Evolutionary conservation across 306 rosid species (phyloP), one percentile per base, ranked within the genome.

Genomic region (Begonia loranthoides): DNA sequence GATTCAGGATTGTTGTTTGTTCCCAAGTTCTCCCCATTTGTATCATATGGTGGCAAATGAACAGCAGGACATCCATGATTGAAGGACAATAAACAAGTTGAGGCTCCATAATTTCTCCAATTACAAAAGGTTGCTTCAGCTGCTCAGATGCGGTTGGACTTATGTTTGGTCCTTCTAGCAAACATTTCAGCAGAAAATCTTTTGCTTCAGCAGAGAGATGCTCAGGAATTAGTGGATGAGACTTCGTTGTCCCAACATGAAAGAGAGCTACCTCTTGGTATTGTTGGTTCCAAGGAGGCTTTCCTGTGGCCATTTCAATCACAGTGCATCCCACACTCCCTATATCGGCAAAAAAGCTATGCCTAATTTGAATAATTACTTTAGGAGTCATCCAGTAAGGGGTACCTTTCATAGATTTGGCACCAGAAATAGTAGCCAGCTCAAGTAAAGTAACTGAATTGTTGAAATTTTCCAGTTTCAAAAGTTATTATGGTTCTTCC

Each of bases 381-480:
- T 92, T 96, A 51, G 99, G 99, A 81, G 99, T 93, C 99, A 92
- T 92, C 99, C 99, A 92, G 61, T 92, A 87, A 55, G 99, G 99
- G 59, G 99, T 92, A 46, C 99, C 99, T 83, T 92, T 92, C 96
- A 92, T 92, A 61, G 99, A 92, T 81, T 92, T 92, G 53, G 99
- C 96, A 54, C 99, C 94, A 5, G 99, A 80, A 60, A 92, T 76
- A 44, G 99, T 92, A 61, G 99, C 96, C 99, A n/a, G 69, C 12
- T 70, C 83, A 54, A 61, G 77, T 69, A 81, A 56, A 72, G 60
- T 72, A 66, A 72, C 73, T 46, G 40, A 79, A 17, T 77, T 68
- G 64, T 72, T 78, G 58, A 79, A 41, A 53, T 67, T 81, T 56
- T 68, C 86, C 21, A 90, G 86, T 70, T 73, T 86, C 97, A 90